Evolutionary conservation across 306 rosid species (phyloP).

Genomic region (Quercus engelmannii): DNA sequence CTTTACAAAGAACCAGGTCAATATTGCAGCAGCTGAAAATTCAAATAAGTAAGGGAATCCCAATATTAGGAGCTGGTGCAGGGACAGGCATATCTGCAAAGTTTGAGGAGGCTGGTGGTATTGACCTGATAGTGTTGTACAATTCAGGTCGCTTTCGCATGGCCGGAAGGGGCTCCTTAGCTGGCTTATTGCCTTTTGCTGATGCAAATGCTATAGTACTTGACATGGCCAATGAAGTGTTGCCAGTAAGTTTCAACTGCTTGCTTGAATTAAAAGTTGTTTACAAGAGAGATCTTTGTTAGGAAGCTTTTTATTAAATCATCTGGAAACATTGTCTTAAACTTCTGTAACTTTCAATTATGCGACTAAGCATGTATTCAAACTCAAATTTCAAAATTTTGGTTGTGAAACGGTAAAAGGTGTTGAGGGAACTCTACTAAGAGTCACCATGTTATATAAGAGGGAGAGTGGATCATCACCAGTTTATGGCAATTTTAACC

Average conservation of each 20-base stretch:
- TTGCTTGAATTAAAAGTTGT: constrained; percentile 19
- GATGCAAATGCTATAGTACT: constrained; percentile 94
- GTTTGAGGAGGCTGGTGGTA: constrained; percentile 95
- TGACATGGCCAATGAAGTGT: constrained; percentile 93
- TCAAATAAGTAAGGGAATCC: constrained; percentile 61
- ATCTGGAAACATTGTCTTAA: not conserved
- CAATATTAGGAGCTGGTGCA: constrained; percentile 91
- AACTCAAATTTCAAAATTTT: not conserved
- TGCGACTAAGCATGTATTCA: not conserved
- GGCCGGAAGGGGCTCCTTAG: constrained; percentile 96
- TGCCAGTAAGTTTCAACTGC: constrained; percentile 60
- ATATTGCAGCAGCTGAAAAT: constrained; percentile 68
- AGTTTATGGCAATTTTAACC: not conserved
- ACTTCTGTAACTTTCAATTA: not conserved
- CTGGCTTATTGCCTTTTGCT: constrained; percentile 88
- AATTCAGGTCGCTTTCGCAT: constrained; percentile 95
- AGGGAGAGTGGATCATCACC: not conserved
- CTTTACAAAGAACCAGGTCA: constrained; percentile 58
- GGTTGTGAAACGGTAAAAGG: no score
- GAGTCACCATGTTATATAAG: not conserved
- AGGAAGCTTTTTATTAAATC: not conserved
- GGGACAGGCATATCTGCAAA: constrained; percentile 98
- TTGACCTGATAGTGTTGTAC: constrained; percentile 83
- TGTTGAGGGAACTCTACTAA: not conserved
- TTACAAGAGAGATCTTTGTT: not conserved